phyloP scores from a whole-genome alignment of 768 basidiomycete genomes.

The Tricholoma saponaceum region DNA sequence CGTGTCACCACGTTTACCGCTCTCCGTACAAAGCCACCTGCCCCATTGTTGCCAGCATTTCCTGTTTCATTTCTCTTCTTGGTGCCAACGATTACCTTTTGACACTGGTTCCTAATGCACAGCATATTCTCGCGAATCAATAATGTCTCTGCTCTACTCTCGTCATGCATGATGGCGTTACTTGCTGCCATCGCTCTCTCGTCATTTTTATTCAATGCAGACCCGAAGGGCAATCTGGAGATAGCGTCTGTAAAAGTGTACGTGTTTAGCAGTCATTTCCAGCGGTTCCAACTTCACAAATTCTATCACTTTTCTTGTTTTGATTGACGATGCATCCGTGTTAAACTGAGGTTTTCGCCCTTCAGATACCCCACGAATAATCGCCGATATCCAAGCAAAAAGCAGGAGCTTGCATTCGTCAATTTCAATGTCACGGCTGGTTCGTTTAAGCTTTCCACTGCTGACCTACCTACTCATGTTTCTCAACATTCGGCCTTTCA shows the following conservation, averaged over 20 bases:
- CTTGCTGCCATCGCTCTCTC: slow-evolving; percentile 70
- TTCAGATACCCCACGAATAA: slow-evolving; percentile 44
- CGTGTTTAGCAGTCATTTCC: slow-evolving; percentile 19
- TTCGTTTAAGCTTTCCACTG: slow-evolving; percentile 26
- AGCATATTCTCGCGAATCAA: slow-evolving; percentile 67
- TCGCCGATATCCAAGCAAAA: slow-evolving; percentile 51
- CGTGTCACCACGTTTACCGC: background rate
- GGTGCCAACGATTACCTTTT: background rate
- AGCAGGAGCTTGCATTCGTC: slow-evolving; percentile 76
- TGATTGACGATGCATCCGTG: background rate
- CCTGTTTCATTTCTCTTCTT: background rate
- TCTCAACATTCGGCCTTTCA: background rate
- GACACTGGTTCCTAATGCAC: slow-evolving; percentile 47
- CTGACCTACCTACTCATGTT: background rate
- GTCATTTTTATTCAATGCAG: slow-evolving; percentile 58
- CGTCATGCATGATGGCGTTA: slow-evolving; percentile 70
- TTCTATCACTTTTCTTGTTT: background rate
- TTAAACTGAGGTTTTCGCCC: background rate
- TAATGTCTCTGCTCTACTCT: slow-evolving; percentile 68
- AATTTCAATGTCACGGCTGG: slow-evolving; percentile 82
- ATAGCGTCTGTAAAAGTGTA: slow-evolving; percentile 77
- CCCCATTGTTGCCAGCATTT: no score
- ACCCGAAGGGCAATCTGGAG: slow-evolving; percentile 52
- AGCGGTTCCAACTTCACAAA: background rate
- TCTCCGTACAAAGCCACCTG: no score